phyloP scores from a whole-genome alignment of 495 filamentous ascomycete species.

The Talaromyces ruber region DNA sequence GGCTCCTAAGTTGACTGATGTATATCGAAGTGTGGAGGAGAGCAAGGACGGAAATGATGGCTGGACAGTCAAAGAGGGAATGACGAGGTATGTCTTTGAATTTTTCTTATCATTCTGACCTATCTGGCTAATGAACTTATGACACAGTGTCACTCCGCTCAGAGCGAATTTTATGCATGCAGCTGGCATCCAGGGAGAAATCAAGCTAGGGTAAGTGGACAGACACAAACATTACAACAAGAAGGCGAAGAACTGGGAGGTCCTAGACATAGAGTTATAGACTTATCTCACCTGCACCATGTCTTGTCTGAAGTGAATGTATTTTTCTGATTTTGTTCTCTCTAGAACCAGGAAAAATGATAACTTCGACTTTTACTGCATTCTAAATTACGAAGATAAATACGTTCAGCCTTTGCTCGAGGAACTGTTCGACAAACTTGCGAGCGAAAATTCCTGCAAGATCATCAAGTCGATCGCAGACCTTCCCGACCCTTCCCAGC shows the following conservation, averaged over 20 bases:
- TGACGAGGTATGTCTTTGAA: constrained; percentile 63
- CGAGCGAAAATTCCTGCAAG: constrained; percentile 39
- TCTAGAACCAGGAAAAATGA: constrained; percentile 31
- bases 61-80: constrained; percentile 82
- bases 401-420: constrained; percentile 83
- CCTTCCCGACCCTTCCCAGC: constrained; percentile 32
- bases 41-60: constrained; percentile 83
- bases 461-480: constrained; percentile 37
- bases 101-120: too few species aligned
- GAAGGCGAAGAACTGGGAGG: background rate
- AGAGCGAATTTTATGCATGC: constrained; percentile 88
- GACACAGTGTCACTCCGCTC: constrained; percentile 74
- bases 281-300: constrained; percentile 5
- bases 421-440: constrained; percentile 21
- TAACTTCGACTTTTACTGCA: constrained; percentile 49
- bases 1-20: constrained; percentile 79
- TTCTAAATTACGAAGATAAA: constrained; percentile 74
- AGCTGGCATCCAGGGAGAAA: constrained; percentile 58
- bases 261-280: constrained; percentile 4
- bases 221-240: constrained; percentile 8
- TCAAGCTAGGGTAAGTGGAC: constrained; percentile 76
- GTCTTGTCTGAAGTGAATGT: background rate
- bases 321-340: constrained; percentile 32
- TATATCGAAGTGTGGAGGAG: constrained; percentile 74
- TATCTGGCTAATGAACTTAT: background rate